Evolutionary conservation across 1,284 basidiomycete species (phyloP).

Genomic region (Ustilago cynodontis): DNA sequence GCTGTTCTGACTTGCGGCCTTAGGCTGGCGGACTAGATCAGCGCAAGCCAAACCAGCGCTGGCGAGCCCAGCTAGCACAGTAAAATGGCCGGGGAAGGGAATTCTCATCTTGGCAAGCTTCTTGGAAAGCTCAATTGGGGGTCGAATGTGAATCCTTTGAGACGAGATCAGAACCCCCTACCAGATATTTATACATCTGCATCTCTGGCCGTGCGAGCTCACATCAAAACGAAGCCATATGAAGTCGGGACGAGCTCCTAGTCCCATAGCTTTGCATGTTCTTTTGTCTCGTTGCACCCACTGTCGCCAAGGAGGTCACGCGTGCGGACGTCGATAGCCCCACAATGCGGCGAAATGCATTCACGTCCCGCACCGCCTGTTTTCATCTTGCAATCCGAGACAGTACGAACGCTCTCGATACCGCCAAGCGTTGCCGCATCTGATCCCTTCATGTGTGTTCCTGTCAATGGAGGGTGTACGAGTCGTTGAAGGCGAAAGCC

Average conservation of each 20-base stretch:
- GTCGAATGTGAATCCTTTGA: no score
- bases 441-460: no score
- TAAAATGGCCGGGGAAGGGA: background rate
- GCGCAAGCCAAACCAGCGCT: background rate
- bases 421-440: no score
- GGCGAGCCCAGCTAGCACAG: background rate
- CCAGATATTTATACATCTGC: background rate
- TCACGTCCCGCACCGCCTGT: no score
- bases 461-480: no score
- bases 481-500: no score
- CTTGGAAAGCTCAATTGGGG: background rate
- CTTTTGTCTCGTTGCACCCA: background rate
- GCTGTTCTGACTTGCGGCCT: background rate
- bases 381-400: no score
- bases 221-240: background rate
- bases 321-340: background rate
- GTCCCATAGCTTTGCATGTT: background rate
- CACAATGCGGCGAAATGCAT: background rate
- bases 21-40: background rate
- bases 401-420: no score
- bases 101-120: background rate
- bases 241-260: background rate
- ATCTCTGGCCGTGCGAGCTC: background rate
- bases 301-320: no score
- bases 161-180: background rate